These are phyloP conservation scores for Trypanosoma scelopori DNA, from an alignment of 208 protist species.

Conservation along the genomic window DNA sequence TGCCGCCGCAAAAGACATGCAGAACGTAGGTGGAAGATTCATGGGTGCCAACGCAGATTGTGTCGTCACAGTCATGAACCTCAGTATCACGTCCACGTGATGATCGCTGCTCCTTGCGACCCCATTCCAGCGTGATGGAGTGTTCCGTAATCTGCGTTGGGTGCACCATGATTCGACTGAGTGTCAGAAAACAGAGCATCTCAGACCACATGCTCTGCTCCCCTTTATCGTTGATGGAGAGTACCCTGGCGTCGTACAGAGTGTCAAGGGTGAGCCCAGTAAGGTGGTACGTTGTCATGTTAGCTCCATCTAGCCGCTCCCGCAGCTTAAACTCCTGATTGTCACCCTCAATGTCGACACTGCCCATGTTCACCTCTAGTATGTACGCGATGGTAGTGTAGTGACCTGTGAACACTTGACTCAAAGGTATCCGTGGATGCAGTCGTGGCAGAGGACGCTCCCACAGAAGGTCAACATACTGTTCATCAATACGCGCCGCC, in stretches of 20 bases:
- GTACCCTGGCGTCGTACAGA: constrained; percentile 58
- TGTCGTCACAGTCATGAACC: constrained; percentile 11
- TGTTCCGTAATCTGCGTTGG: constrained; percentile 76
- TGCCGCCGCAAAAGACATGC: constrained; percentile 24
- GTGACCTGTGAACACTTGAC: constrained; percentile 40
- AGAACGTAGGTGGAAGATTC: constrained; percentile 31
- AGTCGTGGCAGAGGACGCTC: constrained; percentile 31
- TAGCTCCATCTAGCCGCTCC: constrained; percentile 22
- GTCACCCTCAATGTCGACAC: background rate
- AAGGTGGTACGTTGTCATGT: constrained; percentile 40
- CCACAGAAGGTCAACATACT: constrained; percentile 71
- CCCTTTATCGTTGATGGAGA: constrained; percentile 58
- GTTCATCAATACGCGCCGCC: constrained; percentile 59
- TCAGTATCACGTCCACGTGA: constrained; percentile 1
- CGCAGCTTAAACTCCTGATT: constrained; percentile 20
- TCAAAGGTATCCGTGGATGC: constrained; percentile 18
- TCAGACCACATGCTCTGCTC: constrained; percentile 69
- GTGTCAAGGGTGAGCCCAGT: constrained; percentile 54
- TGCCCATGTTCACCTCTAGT: constrained; percentile 48
- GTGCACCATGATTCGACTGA: constrained; percentile 52
- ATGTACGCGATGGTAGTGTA: constrained; percentile 54
- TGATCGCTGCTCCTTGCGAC: constrained; percentile 54
- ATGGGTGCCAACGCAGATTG: constrained; percentile 31
- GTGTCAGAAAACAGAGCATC: constrained; percentile 58
- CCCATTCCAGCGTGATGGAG: constrained; percentile 67